Evolutionary conservation across 2,329 filamentous ascomycete species (phyloP), one percentile per base, ranked within the genome.

Genomic region (Pyrenophora teres): DNA sequence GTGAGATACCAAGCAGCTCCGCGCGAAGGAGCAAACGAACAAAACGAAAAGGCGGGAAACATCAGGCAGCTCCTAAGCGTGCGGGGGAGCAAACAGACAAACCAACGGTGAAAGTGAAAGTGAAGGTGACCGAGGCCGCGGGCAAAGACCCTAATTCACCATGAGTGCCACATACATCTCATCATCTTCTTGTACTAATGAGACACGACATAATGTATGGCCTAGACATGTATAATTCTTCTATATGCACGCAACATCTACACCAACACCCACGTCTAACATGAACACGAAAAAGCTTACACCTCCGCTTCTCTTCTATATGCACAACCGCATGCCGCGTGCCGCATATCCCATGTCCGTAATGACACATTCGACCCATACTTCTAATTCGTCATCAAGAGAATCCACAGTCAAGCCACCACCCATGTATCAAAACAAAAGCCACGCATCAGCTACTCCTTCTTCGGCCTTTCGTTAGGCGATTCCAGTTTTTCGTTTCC

Each of bases 401-500:
- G 10, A 30, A 30, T 13, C 9, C 27, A 30, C 27, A 30, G 27
- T 30, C 27, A 30, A 30, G 27, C 10, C 27, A 12, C 10, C 27
- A 13, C 10, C 27, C 27, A 30, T 2, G 27, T 30, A 30, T 30
- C 27, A 30, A 30, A 36, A 41, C 27, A 30, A 10, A 12, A 30
- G 27, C 27, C 10, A 30, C 4, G 27, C 27, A 30, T 30, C 31
- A 18, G 13, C 50, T 61, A 70, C 50, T 72, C 66, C 43, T 63
- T 64, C 61, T 72, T 70, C n/a, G 62, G 54, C 46, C 60, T 57
- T 12, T 66, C 67, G 40, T 70, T 71, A 49, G 57, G 47, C 41
- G 19, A 23, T 27, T 54, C 60, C n/a, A 57, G 35, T 33, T 59
- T 60, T 27, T 60, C 57, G 18, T 56, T 56, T 2, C 62, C 48